Percentiles rank a stretch among this genome's conserved stretches.
Evolutionary conservation across 2,329 filamentous ascomycete genomes (phyloP).

Genomic region (Fusarium sp.): DNA sequence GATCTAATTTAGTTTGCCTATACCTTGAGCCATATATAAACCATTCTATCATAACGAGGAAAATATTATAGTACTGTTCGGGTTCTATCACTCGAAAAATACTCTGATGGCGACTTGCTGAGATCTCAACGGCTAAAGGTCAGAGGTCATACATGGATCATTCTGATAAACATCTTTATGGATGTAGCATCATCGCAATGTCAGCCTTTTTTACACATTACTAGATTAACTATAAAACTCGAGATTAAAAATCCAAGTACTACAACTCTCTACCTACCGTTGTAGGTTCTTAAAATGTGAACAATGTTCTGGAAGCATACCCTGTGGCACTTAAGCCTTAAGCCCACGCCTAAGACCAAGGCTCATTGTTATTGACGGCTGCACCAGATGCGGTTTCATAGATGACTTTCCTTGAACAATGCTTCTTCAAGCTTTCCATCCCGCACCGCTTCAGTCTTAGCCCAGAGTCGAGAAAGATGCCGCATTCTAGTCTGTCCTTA

Average conservation of each 20-base stretch:
- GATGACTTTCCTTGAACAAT: not conserved
- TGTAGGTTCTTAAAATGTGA: not conserved
- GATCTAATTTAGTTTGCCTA: no score
- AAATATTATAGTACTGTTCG: no score
- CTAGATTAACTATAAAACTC: not conserved
- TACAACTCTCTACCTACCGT: not conserved
- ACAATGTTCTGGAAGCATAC: not conserved
- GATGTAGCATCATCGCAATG: not conserved
- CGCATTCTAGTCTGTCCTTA: not conserved
- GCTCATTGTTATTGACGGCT: not conserved
- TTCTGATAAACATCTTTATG: not conserved
- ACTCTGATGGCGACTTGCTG: no score
- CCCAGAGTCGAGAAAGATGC: not conserved
- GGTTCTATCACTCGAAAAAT: not conserved
- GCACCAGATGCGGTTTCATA: not conserved
- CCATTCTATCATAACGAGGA: no score
- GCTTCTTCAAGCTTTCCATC: not conserved
- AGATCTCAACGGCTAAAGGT: not conserved
- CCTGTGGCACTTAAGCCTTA: not conserved
- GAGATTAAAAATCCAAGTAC: not conserved
- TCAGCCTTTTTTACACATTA: no score
- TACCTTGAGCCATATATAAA: no score
- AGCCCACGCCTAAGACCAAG: not conserved
- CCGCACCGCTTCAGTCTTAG: not conserved
- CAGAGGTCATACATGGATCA: not conserved